phyloP scores from a whole-genome alignment of 106 monocot genomes.

The Dioscorea dumetorum region DNA sequence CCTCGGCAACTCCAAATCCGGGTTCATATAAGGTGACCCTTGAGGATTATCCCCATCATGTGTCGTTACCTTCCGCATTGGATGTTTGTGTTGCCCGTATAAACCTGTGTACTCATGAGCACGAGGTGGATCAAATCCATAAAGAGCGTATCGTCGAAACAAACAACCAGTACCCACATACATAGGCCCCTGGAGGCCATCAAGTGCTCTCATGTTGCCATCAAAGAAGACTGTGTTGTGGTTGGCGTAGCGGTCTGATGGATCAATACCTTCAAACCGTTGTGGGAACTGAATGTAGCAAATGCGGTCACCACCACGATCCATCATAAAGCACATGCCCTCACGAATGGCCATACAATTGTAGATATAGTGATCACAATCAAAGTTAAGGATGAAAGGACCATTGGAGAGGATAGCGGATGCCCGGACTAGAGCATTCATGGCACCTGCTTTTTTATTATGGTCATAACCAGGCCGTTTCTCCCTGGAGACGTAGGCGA shows the following conservation, averaged over 20 bases:
- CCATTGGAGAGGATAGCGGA: slow-evolving; percentile 95
- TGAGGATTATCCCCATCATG: slow-evolving; percentile 8
- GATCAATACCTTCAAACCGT: slow-evolving; percentile 92
- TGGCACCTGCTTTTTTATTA: slow-evolving; percentile 95
- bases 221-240: slow-evolving; percentile 99
- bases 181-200: slow-evolving; percentile 89
- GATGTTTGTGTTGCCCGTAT: slow-evolving; percentile 60
- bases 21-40: slow-evolving; percentile 20
- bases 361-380: slow-evolving; percentile 97
- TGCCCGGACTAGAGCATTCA: slow-evolving; percentile 87
- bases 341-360: slow-evolving; percentile 74
- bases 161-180: slow-evolving; percentile 94
- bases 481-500: slow-evolving; percentile 86
- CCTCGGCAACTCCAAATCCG: slow-evolving; percentile 52
- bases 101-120: slow-evolving; percentile 68
- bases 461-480: slow-evolving; percentile 81
- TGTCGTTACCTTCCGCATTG: slow-evolving; percentile 1
- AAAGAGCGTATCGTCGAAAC: slow-evolving; percentile 79
- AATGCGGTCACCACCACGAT: slow-evolving; percentile 84
- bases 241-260: slow-evolving; percentile 93
- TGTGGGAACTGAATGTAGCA: slow-evolving; percentile 96
- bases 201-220: slow-evolving; percentile 95
- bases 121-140: slow-evolving; percentile 77
- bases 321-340: slow-evolving; percentile 99
- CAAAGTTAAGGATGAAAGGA: slow-evolving; percentile 94